phyloP scores from a whole-genome alignment of 2,329 filamentous ascomycete species.

The Hypoxylon sp. region DNA sequence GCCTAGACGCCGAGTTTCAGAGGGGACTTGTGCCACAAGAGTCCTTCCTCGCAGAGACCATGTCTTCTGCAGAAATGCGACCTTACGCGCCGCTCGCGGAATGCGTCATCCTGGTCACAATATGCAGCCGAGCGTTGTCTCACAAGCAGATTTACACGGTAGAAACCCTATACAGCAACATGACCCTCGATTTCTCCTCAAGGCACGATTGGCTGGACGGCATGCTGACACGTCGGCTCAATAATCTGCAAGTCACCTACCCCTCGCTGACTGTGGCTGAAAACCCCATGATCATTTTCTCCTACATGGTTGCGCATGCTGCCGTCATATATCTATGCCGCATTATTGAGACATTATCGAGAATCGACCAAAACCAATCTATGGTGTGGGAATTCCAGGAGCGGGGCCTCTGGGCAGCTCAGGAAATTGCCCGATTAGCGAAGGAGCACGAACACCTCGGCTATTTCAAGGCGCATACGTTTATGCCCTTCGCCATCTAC shows the following conservation, averaged over 20 bases:
- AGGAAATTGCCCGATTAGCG: conserved; percentile 35
- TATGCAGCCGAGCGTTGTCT: conserved; percentile 38
- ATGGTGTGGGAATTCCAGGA: conserved; percentile 38
- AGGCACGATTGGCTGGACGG: conserved; percentile 37
- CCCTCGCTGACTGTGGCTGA: conserved; percentile 34
- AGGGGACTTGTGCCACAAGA: conserved; percentile 38
- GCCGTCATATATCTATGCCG: conserved; percentile 36
- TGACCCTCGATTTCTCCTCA: conserved; percentile 35
- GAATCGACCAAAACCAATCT: conserved; percentile 29
- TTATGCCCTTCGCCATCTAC: conserved; percentile 40
- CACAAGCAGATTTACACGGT: conserved; percentile 41
- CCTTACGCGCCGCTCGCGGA: conserved; percentile 37
- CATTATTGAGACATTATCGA: conserved; percentile 33
- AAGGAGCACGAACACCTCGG: conserved; percentile 39
- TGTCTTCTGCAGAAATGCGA: conserved; percentile 38
- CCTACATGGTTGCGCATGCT: conserved; percentile 36
- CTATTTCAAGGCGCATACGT: conserved; percentile 39
- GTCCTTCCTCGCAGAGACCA: conserved; percentile 35
- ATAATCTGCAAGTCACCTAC: conserved; percentile 35
- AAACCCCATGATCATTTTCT: conserved; percentile 38
- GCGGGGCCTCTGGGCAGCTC: conserved; percentile 35
- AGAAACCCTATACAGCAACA: conserved; percentile 38
- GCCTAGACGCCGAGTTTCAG: conserved; percentile 36
- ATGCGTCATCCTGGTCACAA: conserved; percentile 39
- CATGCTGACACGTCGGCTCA: conserved; percentile 38